Evolutionary conservation across 176 grass and related monocot species (phyloP), one percentile per base, ranked within the genome.

Genomic region (Avena atlantica): DNA sequence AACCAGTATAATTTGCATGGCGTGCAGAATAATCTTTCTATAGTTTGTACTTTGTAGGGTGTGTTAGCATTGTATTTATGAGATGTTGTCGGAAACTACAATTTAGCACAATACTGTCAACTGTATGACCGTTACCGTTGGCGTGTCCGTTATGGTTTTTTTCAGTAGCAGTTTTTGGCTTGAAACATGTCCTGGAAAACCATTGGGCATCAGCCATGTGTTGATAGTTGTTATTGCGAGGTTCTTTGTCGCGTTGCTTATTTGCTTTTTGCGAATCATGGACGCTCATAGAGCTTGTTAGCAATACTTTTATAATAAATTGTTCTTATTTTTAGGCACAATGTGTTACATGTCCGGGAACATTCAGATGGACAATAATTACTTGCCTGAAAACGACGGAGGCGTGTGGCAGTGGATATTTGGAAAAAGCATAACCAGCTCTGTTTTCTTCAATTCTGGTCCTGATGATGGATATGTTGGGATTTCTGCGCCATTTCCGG

Each of bases 401-500:
- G 94, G 97, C 4, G 20, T 99, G 17, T 99, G 93, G 97, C 94
- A 96, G 85, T 94, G 97, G 94, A 70, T 99, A 88, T 99, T 99
- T 90, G 97, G 97, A 62, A 95, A 91, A 93, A 89, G 85, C 72
- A 75, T 93, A 31, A 89, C 84, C 85, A 99, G 89, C 84, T 89
- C 83, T 17, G 80, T 95, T 85, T 86, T 99, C 80, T 90, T 91
- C 68, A 99, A 99, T 88, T 65, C 82, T 89, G 85, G 86, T 27
- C 64, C 80, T 47, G 92, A 90, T 31, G 97, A 99, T 86, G 97
- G 94, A 86, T 99, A 93, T 91, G 94, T 99, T 45, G 97, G 92
- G 70, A 93, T 99, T 86, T 84, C 97, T 15, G 85, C 94, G 8
- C 92, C 90, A 81, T 96, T 90, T 91, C 92, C 89, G 85, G 88